A percentile compares a stretch with the other conserved stretches of the same genome.
Conservation (phyloP, 371 early-diverging fungal genomes). For the Capniomyces stellatus region DNA sequence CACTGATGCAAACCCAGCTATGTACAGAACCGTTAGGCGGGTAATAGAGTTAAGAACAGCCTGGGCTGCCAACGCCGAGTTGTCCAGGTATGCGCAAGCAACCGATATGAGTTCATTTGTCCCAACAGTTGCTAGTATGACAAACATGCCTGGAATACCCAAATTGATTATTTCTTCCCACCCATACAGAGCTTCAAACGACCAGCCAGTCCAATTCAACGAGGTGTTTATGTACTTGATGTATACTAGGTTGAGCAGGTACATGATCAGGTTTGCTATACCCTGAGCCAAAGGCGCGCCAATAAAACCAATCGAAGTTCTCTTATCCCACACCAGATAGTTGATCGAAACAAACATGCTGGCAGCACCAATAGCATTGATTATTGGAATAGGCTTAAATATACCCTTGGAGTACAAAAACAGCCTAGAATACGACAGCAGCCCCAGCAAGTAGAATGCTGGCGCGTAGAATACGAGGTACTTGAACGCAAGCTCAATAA, state of each 20-base stretch:
- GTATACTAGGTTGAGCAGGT: background rate
- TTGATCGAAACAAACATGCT: slow-evolving; percentile 9
- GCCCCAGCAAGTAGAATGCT: slow-evolving; percentile 11
- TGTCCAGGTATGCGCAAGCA: slow-evolving; percentile 14
- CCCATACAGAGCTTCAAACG: background rate
- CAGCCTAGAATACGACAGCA: slow-evolving; percentile 17
- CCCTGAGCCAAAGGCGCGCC: slow-evolving; percentile 17
- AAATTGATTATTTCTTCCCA: slow-evolving; percentile 2
- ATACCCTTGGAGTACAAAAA: slow-evolving; percentile 23
- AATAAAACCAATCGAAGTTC: slow-evolving; percentile 13
- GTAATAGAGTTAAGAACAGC: slow-evolving; percentile 24
- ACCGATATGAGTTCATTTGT: slow-evolving; percentile 6
- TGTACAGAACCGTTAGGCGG: background rate
- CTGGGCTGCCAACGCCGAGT: slow-evolving; percentile 35
- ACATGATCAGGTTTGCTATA: slow-evolving; percentile 8
- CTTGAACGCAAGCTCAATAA: background rate
- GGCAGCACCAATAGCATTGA: slow-evolving; percentile 12
- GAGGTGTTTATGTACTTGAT: background rate
- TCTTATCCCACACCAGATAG: slow-evolving; percentile 11
- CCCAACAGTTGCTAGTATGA: background rate
- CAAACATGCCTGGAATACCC: slow-evolving; percentile 2
- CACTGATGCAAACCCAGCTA: background rate
- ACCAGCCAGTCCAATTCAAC: background rate
- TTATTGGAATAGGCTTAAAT: slow-evolving; percentile 12
- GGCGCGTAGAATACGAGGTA: slow-evolving; percentile 14